Base-by-base conservation (phyloP, 305 asterid genomes). In the Fraxinus paxiana region DNA sequence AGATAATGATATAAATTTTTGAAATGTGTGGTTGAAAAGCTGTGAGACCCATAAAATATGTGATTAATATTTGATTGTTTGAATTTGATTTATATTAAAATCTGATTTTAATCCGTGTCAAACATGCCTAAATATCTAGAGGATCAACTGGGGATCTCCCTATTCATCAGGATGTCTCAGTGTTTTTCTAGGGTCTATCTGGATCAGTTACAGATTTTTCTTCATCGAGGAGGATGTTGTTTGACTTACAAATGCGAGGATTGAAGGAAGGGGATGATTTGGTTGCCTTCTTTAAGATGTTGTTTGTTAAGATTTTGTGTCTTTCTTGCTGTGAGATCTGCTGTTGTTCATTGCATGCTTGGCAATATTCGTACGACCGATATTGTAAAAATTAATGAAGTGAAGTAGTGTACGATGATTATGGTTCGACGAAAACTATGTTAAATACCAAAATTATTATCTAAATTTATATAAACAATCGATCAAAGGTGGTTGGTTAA, bases 181-280 rank as follows among this genome's bases (percentile, higher is more conserved):
- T 54, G 72, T 20, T 54, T 76, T 37, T 30, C 72, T 12, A 28
- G 20, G 46, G 72, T 12, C 20, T 12, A 1, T 28, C 72, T 13
- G 80, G 51, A 76, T 76, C 38, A 18, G 26, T 30, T 51, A 46
- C 72, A 76, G 46, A 31, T 51, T 34, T 76, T 76, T 18, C 51
- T 51, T 51, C 33, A 51, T 76, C 9, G 48, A 76, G 30, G 80
- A 76, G 24, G 80, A 51, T 76, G 28, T 76, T 76, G 72, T 51
- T 26, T 26, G 71, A 15, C 43, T 76, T 12, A 51, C 80, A 3
- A 46, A 54, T 13, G 71, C 31, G 1, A 76, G 71, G 71, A 41
- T 41, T 41, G 15, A 41, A 41, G 3, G n/a, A 41, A 41, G 43
- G 43, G 43, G 43, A 7, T 37, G 43, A 37, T 37, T 37, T 37